A percentile compares a stretch with the other conserved stretches of the same genome.
These are phyloP conservation scores for Cladosporium sp. DNA, from an alignment of 2,329 filamentous ascomycete species.

Conservation along the genomic window DNA sequence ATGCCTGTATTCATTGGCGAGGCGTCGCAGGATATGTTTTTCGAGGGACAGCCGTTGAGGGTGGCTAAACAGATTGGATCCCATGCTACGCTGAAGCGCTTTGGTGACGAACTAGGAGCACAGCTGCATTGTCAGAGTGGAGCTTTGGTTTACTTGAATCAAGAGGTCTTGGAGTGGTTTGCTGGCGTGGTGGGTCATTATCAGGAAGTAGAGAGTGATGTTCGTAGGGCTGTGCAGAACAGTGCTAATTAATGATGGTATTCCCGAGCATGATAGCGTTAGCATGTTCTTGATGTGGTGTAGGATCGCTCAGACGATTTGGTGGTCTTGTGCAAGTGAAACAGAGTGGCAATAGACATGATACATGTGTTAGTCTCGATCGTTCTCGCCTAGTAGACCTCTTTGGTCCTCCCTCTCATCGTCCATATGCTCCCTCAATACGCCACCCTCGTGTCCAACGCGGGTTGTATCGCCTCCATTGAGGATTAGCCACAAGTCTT, in stretches of 20 bases:
- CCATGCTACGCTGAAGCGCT: constrained; percentile 18
- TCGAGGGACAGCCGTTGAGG: constrained; percentile 23
- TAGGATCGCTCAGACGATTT: no score
- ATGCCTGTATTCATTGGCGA: constrained; percentile 27
- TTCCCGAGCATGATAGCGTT: no score
- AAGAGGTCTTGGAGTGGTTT: constrained; percentile 8
- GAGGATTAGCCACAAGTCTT: constrained; percentile 92
- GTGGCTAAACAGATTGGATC: constrained; percentile 21
- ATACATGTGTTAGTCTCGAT: not conserved
- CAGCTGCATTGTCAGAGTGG: constrained; percentile 14
- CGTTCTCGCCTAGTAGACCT: constrained; percentile 31
- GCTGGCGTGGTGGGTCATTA: not conserved
- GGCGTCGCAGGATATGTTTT: constrained; percentile 26
- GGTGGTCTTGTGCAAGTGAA: no score
- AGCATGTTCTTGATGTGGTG: no score
- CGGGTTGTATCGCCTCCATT: constrained; percentile 62
- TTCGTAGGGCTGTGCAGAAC: no score
- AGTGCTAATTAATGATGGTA: no score
- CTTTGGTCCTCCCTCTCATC: constrained; percentile 36
- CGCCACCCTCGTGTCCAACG: constrained; percentile 28
- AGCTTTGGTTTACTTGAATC: constrained; percentile 4
- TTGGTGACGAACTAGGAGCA: constrained; percentile 5
- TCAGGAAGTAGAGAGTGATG: not conserved
- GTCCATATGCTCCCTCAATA: constrained; percentile 33
- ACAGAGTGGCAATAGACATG: no score